Evolutionary conservation across 1,284 basidiomycete genomes (phyloP), one percentile per base, ranked within the genome.

Genomic region (Coriolopsis trogii): DNA sequence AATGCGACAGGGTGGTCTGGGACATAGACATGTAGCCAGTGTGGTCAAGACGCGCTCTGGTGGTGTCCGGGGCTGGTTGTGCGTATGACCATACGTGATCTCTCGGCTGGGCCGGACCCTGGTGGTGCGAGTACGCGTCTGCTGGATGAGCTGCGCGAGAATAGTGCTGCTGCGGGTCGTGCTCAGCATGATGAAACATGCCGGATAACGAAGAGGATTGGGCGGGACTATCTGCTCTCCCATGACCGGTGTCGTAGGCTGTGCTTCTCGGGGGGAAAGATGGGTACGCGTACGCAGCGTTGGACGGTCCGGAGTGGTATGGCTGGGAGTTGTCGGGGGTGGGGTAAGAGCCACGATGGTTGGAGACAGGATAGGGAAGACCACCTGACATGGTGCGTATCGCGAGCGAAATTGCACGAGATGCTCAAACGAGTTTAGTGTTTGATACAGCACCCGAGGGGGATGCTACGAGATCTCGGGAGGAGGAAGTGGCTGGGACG

Each of bases 331-430:
- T 26, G 29, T 55, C 50, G 18, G 42, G 41, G 48, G 46, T 28
- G 25, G 48, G 26, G 49, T 63, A 63, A 21, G 61, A 39, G 39
- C 50, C 46, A 28, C 61, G 59, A 38, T 61, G 52, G 54, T 54
- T 53, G 41, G 61, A 61, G 47, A 63, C 34, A 23, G 61, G 59
- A 34, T 59, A 63, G 37, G 58, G 55, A 39, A 59, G 58, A 6
- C 53, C 51, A 43, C 34, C 42, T 18, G 61, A 61, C 61, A 63
- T 63, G 43, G 51, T 26, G 47, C 25, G 34, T 42, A 21, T 41
- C 37, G 43, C 25, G 23, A 40, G 30, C 45, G 21, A 15, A 25
- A 30, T 37, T 33, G 49, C 44, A 46, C 49, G 46, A 33, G 30
- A 25, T 41, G 21, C 54, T 52, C 9, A 33, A 55, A 33, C 28